Conservation (phyloP, 768 basidiomycete genomes). For the Macrolepiota dolichaula region DNA sequence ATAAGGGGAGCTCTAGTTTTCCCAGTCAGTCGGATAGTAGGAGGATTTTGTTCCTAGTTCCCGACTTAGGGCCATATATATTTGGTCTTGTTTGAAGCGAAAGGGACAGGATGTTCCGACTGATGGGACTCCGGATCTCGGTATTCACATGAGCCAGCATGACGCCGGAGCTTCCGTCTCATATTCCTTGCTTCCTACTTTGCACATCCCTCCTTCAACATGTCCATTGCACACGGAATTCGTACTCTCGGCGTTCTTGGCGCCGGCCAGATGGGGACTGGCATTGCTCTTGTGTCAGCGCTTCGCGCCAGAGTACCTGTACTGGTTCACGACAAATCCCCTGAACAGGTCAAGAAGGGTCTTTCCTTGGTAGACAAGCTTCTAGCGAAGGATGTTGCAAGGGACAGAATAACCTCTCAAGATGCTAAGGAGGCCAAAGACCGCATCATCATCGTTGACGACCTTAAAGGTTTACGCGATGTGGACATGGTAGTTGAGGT, state of each 20-base stretch:
- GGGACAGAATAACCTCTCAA: slow-evolving; percentile 66
- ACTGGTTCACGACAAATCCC: slow-evolving; percentile 77
- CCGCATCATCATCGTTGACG: slow-evolving; percentile 58
- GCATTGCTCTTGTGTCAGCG: slow-evolving; percentile 86
- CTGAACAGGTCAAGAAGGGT: slow-evolving; percentile 70
- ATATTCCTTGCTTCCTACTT: neutral
- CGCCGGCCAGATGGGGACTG: slow-evolving; percentile 88
- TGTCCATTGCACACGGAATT: slow-evolving; percentile 61
- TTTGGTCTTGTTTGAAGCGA: neutral
- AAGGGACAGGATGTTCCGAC: neutral
- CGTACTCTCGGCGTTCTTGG: slow-evolving; percentile 75
- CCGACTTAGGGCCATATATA: no score
- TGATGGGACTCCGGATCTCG: neutral
- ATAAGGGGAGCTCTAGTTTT: no score
- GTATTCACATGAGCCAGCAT: slow-evolving; percentile 5
- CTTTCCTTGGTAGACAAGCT: slow-evolving; percentile 75
- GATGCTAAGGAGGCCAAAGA: slow-evolving; percentile 74
- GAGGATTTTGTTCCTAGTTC: no score
- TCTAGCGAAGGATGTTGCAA: slow-evolving; percentile 84
- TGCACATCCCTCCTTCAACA: neutral
- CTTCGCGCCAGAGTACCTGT: slow-evolving; percentile 85
- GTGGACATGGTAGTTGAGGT: slow-evolving; percentile 93
- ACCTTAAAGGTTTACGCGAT: slow-evolving; percentile 60
- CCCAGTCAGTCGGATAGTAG: no score
- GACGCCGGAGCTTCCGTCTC: slow-evolving; percentile 1